Percentiles rank a stretch among this genome's conserved stretches.
phyloP scores from a whole-genome alignment of 1,139 yeast species.

The Yamadazyma songkhlaensis region DNA sequence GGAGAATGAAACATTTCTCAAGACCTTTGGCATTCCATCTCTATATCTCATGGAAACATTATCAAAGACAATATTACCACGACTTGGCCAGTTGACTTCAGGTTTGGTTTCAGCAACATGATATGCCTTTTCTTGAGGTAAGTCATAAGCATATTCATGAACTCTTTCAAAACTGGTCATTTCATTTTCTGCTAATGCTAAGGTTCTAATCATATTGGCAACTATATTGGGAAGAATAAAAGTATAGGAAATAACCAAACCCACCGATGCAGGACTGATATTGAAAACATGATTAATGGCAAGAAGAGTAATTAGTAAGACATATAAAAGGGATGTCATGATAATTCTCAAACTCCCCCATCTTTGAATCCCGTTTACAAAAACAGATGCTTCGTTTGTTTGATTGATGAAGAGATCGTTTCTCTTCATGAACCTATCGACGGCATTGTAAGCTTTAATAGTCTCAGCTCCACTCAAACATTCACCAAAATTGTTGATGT shows the following conservation, averaged over 20 bases:
- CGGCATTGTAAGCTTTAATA: constrained; percentile 58
- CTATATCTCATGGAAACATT: constrained; percentile 68
- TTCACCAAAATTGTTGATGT: constrained; percentile 68
- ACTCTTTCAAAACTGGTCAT: constrained; percentile 85
- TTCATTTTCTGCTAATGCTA: constrained; percentile 76
- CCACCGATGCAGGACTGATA: constrained; percentile 65
- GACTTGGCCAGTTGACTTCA: constrained; percentile 41
- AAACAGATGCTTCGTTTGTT: constrained; percentile 70
- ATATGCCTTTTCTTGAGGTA: constrained; percentile 43
- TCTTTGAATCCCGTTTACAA: constrained; percentile 70
- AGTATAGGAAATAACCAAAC: constrained; percentile 65
- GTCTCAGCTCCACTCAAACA: constrained; percentile 68
- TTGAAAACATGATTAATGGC: constrained; percentile 66
- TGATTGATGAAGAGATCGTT: constrained; percentile 52
- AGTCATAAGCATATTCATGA: constrained; percentile 57
- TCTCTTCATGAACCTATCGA: constrained; percentile 47
- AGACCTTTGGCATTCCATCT: constrained; percentile 71
- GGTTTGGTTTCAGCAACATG: constrained; percentile 56
- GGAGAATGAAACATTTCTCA: constrained; percentile 50
- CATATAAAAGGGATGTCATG: constrained; percentile 45
- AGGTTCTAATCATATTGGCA: constrained; percentile 49
- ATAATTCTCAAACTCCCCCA: constrained; percentile 76
- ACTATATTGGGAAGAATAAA: constrained; percentile 50
- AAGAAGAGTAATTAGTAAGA: constrained; percentile 53
- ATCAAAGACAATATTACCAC: constrained; percentile 54